Evolutionary conservation across 83 land plant species (phyloP).

Genomic region (Thuja plicata): DNA sequence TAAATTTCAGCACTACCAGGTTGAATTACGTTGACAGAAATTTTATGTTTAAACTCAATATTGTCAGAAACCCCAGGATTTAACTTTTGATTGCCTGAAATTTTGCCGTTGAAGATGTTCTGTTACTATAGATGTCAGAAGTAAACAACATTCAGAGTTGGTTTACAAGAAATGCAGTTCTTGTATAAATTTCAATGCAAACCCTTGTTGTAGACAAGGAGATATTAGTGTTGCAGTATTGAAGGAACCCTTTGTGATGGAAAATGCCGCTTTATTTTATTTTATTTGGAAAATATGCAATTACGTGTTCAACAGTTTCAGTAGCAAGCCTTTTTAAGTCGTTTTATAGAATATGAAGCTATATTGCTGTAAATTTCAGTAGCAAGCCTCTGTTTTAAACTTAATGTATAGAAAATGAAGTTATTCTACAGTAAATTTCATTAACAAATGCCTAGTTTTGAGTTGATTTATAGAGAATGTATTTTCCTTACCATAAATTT

Average conservation of each 20-base stretch:
- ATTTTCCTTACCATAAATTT: no score
- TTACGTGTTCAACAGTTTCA: not conserved
- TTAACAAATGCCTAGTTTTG: not conserved
- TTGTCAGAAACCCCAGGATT: not conserved
- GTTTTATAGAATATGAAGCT: not conserved
- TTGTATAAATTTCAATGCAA: constrained; percentile 7
- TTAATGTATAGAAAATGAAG: no score
- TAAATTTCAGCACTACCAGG: not conserved
- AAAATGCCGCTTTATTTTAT: not conserved
- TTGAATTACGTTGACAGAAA: not conserved
- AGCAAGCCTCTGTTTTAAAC: not conserved
- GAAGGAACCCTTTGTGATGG: not conserved
- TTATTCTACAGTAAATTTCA: not conserved
- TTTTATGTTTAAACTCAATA: not conserved
- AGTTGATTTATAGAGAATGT: not conserved
- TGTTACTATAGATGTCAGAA: not conserved
- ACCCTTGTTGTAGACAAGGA: not conserved
- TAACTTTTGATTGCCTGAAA: not conserved
- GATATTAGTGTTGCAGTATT: not conserved
- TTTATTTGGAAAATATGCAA: not conserved
- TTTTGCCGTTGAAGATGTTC: not conserved
- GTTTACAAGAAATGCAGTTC: not conserved
- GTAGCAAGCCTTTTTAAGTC: not conserved
- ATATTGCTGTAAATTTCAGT: not conserved
- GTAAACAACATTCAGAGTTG: not conserved